A percentile compares a stretch with the other conserved stretches of the same genome.
Evolutionary conservation across 2,329 filamentous ascomycete genomes (phyloP).

Genomic region (Pseudopyricularia cyperi): DNA sequence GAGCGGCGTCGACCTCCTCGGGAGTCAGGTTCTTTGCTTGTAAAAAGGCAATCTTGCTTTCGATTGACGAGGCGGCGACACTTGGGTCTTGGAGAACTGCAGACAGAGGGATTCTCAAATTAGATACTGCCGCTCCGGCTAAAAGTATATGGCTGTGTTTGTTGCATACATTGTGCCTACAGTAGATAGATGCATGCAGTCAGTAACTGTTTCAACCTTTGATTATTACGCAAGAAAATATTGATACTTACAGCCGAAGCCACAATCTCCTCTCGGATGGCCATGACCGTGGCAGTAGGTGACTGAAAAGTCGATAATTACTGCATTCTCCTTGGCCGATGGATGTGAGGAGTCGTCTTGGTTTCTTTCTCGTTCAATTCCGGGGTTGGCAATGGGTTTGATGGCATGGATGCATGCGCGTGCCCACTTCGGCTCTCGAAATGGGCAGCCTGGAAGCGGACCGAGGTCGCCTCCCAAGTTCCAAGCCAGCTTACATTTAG

Average conservation of each 20-base stretch:
- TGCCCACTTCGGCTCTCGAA: not conserved
- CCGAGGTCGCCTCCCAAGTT: not conserved
- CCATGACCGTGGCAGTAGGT: conserved; percentile 32
- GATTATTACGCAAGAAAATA: not conserved
- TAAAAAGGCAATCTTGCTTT: conserved; percentile 85
- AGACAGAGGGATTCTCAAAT: not conserved
- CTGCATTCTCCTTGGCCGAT: not conserved
- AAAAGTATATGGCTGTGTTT: not conserved
- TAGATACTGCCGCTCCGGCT: not conserved
- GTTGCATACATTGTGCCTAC: not conserved
- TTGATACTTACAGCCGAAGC: conserved; percentile 55
- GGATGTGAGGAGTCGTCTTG: not conserved
- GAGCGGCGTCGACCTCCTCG: conserved; percentile 80
- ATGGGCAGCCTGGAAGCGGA: not conserved
- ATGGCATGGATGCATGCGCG: not conserved
- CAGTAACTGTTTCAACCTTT: not conserved
- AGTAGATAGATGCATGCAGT: not conserved
- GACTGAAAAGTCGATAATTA: not conserved
- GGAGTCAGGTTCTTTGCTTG: conserved; percentile 95
- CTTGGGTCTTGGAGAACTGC: conserved; percentile 88
- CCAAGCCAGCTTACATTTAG: no score
- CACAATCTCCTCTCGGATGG: conserved; percentile 90
- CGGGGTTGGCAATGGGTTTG: not conserved
- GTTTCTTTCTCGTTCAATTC: not conserved
- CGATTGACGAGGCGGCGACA: conserved; percentile 77